Base-by-base conservation (phyloP, 495 filamentous ascomycete species). In the Pseudomonodictys pantanalensis region DNA sequence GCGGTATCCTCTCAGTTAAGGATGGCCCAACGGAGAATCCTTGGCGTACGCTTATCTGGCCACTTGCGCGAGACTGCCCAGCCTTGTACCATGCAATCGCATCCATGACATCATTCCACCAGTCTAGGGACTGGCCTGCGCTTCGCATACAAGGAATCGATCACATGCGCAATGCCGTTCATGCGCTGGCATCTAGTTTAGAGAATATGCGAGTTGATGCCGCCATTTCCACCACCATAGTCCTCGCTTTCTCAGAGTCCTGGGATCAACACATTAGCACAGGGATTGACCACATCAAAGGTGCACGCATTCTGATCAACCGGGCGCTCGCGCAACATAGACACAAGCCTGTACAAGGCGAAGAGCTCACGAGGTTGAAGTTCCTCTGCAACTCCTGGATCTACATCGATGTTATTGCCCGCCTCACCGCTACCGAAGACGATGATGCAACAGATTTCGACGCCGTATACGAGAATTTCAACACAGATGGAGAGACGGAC, bases 361-460 rank as follows among this genome's bases (percentile, higher is more conserved):
- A 79, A 17, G 81, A 86, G 23, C 68, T 83, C 15, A 71, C 77
- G 33, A 71, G 86, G 10, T 71, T 90, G 45, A 80, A 79, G 32
- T 90, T 90, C 65, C 71, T 91, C 30, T 86, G 85, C 68, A 90
- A 87, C 68, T 86, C 86, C 7, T 90, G 83, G 82, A 76, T 90
- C n/a, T 91, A 90, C 63, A 88, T 90, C 82, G 87, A 91, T 72
- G 87, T 91, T 30, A 84, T 91, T 57, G 83, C 87, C 17, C 81
- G 86, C 12, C 71, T 91, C 29, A 90, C 87, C 0, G 84, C 86
- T 17, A 71, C 83, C 22, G 81, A 82, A 47, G 79, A 81, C 2
- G 81, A 83, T 20, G 80, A 82, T 0, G 71, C 73, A 15, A 77
- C 75, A 50, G 75, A 80, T 51, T 75, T 84, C 49, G 81, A 86